Evolutionary conservation across 352 stramenopile species (phyloP).

Genomic region (Phytopythium litorale): DNA sequence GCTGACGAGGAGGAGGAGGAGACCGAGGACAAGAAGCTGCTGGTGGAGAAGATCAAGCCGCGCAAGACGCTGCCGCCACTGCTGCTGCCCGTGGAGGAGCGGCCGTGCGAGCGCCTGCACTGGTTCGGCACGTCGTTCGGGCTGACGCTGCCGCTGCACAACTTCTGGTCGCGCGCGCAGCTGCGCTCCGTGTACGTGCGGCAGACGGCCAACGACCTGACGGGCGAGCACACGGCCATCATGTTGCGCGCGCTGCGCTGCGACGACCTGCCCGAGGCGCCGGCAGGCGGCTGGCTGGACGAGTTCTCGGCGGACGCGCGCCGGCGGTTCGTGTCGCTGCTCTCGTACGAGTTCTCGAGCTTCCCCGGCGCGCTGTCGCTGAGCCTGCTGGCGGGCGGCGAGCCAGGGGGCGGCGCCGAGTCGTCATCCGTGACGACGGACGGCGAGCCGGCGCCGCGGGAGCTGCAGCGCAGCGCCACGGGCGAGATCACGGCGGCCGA

Average conservation of each 20-base stretch:
- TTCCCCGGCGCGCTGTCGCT: slow-evolving; percentile 92
- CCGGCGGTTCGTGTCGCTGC: slow-evolving; percentile 92
- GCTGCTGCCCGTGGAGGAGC: slow-evolving; percentile 93
- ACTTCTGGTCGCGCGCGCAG: slow-evolving; percentile 95
- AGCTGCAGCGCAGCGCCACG: slow-evolving; percentile 55
- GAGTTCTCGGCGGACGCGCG: slow-evolving; percentile 94
- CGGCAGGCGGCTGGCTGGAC: slow-evolving; percentile 89
- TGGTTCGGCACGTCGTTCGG: slow-evolving; percentile 99
- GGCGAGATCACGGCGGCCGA: slow-evolving; percentile 84
- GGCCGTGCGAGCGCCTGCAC: slow-evolving; percentile 94
- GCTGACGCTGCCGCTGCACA: slow-evolving; percentile 95
- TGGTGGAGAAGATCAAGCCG: slow-evolving; percentile 91
- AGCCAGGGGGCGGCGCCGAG: slow-evolving; percentile 11
- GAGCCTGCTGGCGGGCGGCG: slow-evolving; percentile 82
- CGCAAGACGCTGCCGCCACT: slow-evolving; percentile 96
- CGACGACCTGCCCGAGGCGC: slow-evolving; percentile 73
- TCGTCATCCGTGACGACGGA: slow-evolving; percentile 5
- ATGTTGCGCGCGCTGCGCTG: slow-evolving; percentile 75
- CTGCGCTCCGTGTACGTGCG: slow-evolving; percentile 97
- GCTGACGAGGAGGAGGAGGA: slow-evolving; percentile 27
- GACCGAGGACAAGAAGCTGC: slow-evolving; percentile 46
- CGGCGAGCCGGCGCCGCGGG: slow-evolving; percentile 6
- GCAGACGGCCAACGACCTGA: slow-evolving; percentile 99
- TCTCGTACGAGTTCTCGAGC: slow-evolving; percentile 91
- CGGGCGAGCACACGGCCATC: slow-evolving; percentile 97